phyloP scores from a whole-genome alignment of 805 yeast species.

The Teunomyces gatunensis region DNA sequence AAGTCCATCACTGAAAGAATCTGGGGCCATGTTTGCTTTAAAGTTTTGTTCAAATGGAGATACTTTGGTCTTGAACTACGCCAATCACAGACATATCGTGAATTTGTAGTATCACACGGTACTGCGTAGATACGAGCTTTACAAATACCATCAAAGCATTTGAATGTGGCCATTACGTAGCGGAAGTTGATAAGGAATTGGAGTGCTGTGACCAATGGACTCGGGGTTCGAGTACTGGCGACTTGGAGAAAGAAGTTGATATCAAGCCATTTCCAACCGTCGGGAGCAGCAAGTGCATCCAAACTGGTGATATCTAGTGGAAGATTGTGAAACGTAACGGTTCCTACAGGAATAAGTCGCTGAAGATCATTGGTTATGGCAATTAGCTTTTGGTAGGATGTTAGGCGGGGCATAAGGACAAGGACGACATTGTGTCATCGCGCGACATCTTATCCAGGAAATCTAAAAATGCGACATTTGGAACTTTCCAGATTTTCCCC shows the following conservation, averaged over 20 bases:
- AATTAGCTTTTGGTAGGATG: conserved; percentile 10
- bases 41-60: conserved; percentile 19
- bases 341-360: conserved; percentile 48
- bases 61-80: conserved; percentile 34
- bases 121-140: conserved; percentile 47
- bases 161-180: conserved; percentile 45
- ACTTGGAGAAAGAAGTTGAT: conserved; percentile 37
- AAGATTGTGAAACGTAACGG: conserved; percentile 39
- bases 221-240: conserved; percentile 16
- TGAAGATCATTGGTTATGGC: conserved; percentile 39
- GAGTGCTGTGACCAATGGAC: conserved; percentile 15
- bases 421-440: neutral
- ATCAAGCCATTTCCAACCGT: conserved; percentile 55
- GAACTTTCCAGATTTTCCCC: too few relatives aligned
- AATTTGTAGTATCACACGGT: conserved; percentile 43
- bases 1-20: conserved; percentile 46
- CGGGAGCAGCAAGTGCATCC: conserved; percentile 27
- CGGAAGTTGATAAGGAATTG: conserved; percentile 43
- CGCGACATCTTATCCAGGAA: neutral
- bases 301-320: conserved; percentile 39
- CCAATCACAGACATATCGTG: conserved; percentile 31
- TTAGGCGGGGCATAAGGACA: neutral
- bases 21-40: conserved; percentile 28
- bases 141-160: conserved; percentile 14
- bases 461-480: neutral